Conservation (phyloP, 2,329 filamentous ascomycete genomes). For the Calycina herbarum region DNA sequence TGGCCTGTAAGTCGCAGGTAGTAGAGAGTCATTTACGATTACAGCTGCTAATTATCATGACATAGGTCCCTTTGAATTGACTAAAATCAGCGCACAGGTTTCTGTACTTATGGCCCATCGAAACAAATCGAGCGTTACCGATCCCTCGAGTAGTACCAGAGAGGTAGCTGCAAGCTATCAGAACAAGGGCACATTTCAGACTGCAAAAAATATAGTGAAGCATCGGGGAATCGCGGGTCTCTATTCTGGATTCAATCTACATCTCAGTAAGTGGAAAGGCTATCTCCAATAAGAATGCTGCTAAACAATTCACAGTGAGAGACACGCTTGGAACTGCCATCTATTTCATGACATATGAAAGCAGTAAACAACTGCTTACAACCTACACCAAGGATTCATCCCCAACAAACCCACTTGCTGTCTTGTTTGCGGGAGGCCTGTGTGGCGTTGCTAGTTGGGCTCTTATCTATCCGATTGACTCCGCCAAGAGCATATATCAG, state of each 20-base stretch:
- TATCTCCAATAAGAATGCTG: constrained; percentile 1
- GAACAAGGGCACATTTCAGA: constrained; percentile 75
- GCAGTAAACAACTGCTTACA: constrained; percentile 77
- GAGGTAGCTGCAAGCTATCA: constrained; percentile 66
- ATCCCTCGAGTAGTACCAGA: constrained; percentile 31
- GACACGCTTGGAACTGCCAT: constrained; percentile 82
- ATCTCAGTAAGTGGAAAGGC: constrained; percentile 62
- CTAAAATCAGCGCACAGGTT: constrained; percentile 85
- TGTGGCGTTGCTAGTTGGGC: constrained; percentile 86
- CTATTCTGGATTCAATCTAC: constrained; percentile 78
- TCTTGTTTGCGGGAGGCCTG: constrained; percentile 74
- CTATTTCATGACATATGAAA: constrained; percentile 90
- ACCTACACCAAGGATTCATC: constrained; percentile 70
- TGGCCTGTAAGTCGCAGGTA: constrained; percentile 61
- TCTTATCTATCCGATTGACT: constrained; percentile 64
- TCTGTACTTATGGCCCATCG: constrained; percentile 72
- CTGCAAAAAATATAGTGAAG: constrained; percentile 73
- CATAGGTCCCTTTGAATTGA: constrained; percentile 78
- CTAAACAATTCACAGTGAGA: constrained; percentile 54
- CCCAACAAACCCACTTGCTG: constrained; percentile 76
- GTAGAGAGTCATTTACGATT: neutral
- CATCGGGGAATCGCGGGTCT: constrained; percentile 72
- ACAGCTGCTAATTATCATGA: constrained; percentile 18
- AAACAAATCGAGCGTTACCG: constrained; percentile 43
- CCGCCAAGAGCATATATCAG: constrained; percentile 83